Evolutionary conservation across 495 filamentous ascomycete species (phyloP), one percentile per base, ranked within the genome.

Genomic region (Aspergillus conjunctus): DNA sequence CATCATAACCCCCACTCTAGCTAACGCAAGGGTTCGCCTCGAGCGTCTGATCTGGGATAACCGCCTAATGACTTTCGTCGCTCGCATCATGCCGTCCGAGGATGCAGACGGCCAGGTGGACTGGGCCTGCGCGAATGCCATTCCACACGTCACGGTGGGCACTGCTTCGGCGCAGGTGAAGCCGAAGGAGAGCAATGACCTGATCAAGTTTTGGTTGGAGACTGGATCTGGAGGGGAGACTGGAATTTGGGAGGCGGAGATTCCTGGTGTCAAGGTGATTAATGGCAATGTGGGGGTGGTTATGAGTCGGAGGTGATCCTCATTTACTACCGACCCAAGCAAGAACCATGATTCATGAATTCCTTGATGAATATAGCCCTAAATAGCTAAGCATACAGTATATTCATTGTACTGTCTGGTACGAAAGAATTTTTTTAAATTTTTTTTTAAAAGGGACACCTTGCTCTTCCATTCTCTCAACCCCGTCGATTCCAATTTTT

Each of bases 141-240:
- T 93, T n/a, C 84, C 91, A 15, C 94, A 98, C 72, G 81, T 98
- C 50, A 98, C 94, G 2, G 81, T 97, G 17, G 94, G 94, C 3
- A 98, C 94, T 1, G 83, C 84, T 21, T 75, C 81, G 56, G 74
- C 78, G 56, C 66, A 76, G 7, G 84, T 98, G 62, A 97, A 97
- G 75, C 94, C 94, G 2, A 91, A 88, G 77, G 93, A 98, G 78
- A 93, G 92, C 66, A 98, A 98, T 66, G 87, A 91, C 59, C 68
- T 98, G 68, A 73, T 98, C 54, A 72, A 77, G 60, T 73, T 79
- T 45, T 97, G 91, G 92, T 57, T 85, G 61, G 66, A 80, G 63
- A 65, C 71, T 18, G 85, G 83, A 0, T 81, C 74, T 26, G 80
- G 80, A 5, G 73, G 68, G 26, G 71, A 75, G 11, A 82, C 72